Conservation (phyloP, 2,329 filamentous ascomycete genomes). For the Pseudopyricularia javanii region DNA sequence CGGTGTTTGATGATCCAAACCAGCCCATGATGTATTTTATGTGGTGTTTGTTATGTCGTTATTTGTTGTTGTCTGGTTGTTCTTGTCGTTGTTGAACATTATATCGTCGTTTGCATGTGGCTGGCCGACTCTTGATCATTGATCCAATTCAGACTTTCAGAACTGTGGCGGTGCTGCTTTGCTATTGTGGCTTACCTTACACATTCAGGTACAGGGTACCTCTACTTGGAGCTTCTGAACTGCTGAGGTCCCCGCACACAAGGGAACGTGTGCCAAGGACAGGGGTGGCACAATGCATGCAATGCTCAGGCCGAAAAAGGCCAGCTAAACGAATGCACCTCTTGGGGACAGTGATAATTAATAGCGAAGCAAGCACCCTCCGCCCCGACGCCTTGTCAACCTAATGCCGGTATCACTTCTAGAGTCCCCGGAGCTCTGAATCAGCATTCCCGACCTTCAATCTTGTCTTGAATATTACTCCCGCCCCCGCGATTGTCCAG, state of each 20-base stretch:
- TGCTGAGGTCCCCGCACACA: too few relatives aligned
- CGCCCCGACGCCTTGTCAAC: background rate
- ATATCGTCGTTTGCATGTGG: background rate
- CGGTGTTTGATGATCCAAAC: constrained; percentile 9
- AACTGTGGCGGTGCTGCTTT: background rate
- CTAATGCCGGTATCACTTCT: background rate
- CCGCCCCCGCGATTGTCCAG: background rate
- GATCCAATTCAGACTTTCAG: background rate
- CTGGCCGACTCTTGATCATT: background rate
- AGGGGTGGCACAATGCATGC: background rate
- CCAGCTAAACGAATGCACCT: constrained; percentile 8
- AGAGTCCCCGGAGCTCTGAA: background rate
- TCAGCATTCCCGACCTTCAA: background rate
- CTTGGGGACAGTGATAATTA: background rate
- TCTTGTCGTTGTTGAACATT: background rate
- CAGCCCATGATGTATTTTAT: background rate
- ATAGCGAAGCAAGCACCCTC: background rate
- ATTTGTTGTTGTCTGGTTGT: background rate
- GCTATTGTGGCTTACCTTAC: background rate
- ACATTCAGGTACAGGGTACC: background rate
- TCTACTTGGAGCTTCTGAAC: background rate
- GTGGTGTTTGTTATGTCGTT: background rate
- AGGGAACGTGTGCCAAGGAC: background rate
- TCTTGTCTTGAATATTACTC: background rate
- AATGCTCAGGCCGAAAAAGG: constrained; percentile 6